phyloP scores from a whole-genome alignment of 495 filamentous ascomycete genomes.

The Aspergillus campestris region DNA sequence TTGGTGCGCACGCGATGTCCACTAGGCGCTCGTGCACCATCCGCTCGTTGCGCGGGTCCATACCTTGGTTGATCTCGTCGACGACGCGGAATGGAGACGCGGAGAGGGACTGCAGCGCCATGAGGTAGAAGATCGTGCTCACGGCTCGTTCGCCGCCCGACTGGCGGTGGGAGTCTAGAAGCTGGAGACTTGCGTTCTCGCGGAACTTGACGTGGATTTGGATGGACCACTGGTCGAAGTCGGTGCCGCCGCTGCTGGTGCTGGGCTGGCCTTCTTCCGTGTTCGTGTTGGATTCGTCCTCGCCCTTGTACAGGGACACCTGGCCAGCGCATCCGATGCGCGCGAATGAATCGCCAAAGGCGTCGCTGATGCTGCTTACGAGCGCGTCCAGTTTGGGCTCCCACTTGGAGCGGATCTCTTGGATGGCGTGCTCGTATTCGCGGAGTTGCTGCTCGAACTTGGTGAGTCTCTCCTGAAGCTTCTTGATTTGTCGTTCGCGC shows the following conservation, averaged over 20 bases:
- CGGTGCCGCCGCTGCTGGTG: conserved; percentile 69
- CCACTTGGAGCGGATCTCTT: conserved; percentile 54
- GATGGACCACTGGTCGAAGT: conserved; percentile 88
- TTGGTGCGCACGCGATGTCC: conserved; percentile 67
- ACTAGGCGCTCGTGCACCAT: conserved; percentile 97
- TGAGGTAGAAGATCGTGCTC: conserved; percentile 97
- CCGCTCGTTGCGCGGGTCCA: conserved; percentile 96
- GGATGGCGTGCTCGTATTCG: conserved; percentile 47
- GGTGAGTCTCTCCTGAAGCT: conserved; percentile 40
- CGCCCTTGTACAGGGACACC: conserved; percentile 54
- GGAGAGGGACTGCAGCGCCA: conserved; percentile 91
- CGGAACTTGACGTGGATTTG: conserved; percentile 92
- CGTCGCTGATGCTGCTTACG: conserved; percentile 72
- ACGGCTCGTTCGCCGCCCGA: conserved; percentile 95
- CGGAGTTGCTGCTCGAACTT: conserved; percentile 38
- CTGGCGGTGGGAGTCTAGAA: conserved; percentile 85
- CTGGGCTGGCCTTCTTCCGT: conserved; percentile 28
- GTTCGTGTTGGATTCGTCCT: conserved; percentile 28
- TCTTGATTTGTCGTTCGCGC: conserved; percentile 51
- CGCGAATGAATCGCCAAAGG: conserved; percentile 82
- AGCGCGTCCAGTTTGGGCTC: conserved; percentile 78
- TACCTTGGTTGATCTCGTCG: conserved; percentile 98
- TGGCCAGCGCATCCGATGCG: conserved; percentile 95
- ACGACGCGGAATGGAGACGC: conserved; percentile 98
- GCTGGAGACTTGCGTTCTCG: conserved; percentile 72